Evolutionary conservation across 345 rosid genomes (phyloP), one percentile per base, ranked within the genome.

Genomic region (Chamaenerion angustifolium): DNA sequence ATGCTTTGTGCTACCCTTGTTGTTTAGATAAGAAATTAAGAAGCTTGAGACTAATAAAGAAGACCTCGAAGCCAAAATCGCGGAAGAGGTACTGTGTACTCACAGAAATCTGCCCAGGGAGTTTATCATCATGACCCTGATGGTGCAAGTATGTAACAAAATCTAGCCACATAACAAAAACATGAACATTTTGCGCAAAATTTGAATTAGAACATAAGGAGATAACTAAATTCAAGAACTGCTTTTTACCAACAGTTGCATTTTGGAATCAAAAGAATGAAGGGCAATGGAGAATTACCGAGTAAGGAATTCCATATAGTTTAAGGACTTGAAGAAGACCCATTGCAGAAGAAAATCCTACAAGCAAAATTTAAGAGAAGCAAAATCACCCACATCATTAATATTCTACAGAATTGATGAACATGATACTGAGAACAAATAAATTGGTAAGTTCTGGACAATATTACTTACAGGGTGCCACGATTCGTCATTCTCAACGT

Each of bases 141-240:
- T 85, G 95, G 58, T 89, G 95, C 51, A 89, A 55, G 69, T 83
- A 89, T 8, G 97, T 89, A 14, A 89, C 95, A 4, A 77, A 63
- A 61, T 89, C 97, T 65, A 89, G 65, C 97, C 97, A 85, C 76
- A 76, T 68, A 14, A 85, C 82, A 40, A 82, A 85, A 8, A 79
- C 64, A 95, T 85, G 66, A 48, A 59, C 19, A 13, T 17, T 40
- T 13, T 7, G 16, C 9, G 19, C 46, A 23, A 42, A n/a, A 4
- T 0, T 16, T 25, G 9, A 37, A 3, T 3, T 44, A 17, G 35
- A 55, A 27, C 41, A 9, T 19, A 11, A 10, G 6, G 31, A 25
- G 13, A 47, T 2, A 10, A 14, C 6, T 21, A 64, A 80, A 60
- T 2, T 64, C 87, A 4, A 85, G 81, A 57, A n/a, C n/a, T n/a